These are phyloP conservation scores for Mortierella sp. DNA, from an alignment of 371 early-diverging fungal genomes.

Conservation along the genomic window DNA sequence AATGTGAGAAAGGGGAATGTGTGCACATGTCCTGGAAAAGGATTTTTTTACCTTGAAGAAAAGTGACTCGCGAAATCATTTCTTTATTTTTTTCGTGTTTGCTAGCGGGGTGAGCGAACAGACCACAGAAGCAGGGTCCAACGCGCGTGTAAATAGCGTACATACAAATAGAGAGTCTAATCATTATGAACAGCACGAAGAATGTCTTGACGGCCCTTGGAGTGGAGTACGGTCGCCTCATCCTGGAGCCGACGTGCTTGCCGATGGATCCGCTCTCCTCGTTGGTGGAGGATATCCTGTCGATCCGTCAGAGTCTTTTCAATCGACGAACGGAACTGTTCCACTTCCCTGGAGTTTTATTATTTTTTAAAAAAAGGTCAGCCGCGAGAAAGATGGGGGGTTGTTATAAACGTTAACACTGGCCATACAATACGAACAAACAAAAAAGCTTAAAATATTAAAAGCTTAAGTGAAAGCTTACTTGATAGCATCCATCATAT, in stretches of 20 bases:
- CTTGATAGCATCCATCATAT: constrained; percentile 28
- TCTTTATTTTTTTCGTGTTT: constrained; percentile 6
- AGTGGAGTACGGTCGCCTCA: constrained; percentile 24
- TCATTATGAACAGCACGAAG: not conserved
- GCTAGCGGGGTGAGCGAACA: not conserved
- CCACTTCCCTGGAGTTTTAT: constrained; percentile 2
- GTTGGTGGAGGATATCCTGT: constrained; percentile 10
- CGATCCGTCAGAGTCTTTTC: constrained; percentile 1
- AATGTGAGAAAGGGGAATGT: not conserved
- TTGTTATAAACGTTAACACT: not conserved
- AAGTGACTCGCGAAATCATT: not conserved
- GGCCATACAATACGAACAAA: not conserved
- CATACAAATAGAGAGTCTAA: not conserved
- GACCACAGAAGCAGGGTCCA: not conserved
- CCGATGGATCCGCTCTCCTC: constrained; percentile 9
- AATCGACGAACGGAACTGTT: constrained; percentile 3
- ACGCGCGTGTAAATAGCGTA: not conserved
- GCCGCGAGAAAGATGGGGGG: too few species aligned
- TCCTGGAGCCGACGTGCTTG: constrained; percentile 20
- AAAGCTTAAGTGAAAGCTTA: not conserved
- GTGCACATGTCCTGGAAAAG: not conserved
- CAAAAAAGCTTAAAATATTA: not conserved
- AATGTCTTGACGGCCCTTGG: constrained; percentile 15
- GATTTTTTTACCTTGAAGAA: not conserved
- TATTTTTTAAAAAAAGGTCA: too few species aligned